Percentiles rank a stretch among this genome's conserved stretches.
Conservation (phyloP, 169 alveolate genomes). For the Eimeria falciformis region DNA sequence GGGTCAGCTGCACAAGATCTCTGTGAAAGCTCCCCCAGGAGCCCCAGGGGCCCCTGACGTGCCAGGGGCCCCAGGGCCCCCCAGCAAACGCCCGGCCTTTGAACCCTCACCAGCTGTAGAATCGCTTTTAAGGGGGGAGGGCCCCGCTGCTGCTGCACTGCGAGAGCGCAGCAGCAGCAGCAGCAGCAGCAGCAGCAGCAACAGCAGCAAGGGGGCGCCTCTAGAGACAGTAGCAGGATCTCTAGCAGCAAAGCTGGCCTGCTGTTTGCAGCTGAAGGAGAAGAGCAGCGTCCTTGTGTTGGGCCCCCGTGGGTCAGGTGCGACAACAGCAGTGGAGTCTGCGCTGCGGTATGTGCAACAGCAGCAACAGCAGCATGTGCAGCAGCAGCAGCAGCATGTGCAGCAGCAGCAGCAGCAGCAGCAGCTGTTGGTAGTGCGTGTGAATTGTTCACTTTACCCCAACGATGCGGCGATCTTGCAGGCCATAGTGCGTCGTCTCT, state of each 20-base stretch:
- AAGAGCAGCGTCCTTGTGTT: slow-evolving; percentile 65
- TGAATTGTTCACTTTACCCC: slow-evolving; percentile 48
- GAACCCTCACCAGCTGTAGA: slow-evolving; percentile 10
- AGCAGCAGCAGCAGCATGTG: slow-evolving; percentile 51
- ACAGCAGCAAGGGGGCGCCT: slow-evolving; percentile 49
- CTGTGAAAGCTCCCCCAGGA: neutral
- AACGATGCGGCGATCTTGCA: slow-evolving; percentile 65
- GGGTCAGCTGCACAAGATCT: slow-evolving; percentile 42
- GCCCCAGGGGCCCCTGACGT: neutral
- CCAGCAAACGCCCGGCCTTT: neutral
- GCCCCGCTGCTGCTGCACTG: slow-evolving; percentile 25
- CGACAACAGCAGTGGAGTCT: slow-evolving; percentile 51
- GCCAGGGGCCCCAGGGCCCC: neutral
- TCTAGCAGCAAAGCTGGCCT: slow-evolving; percentile 49
- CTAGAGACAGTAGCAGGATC: slow-evolving; percentile 63
- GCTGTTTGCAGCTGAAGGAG: slow-evolving; percentile 73
- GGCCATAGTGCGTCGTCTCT: slow-evolving; percentile 63
- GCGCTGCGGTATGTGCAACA: slow-evolving; percentile 56
- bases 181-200: slow-evolving; percentile 48
- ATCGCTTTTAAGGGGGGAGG: slow-evolving; percentile 13
- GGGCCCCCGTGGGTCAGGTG: slow-evolving; percentile 71
- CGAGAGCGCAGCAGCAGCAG: neutral
- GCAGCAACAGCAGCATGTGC: slow-evolving; percentile 23
- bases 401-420: slow-evolving; percentile 37
- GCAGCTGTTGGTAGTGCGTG: slow-evolving; percentile 49